Percentiles rank a stretch among this genome's conserved stretches.
phyloP scores from a whole-genome alignment of 345 rosid species.

The Zanthoxylum bungeanum region DNA sequence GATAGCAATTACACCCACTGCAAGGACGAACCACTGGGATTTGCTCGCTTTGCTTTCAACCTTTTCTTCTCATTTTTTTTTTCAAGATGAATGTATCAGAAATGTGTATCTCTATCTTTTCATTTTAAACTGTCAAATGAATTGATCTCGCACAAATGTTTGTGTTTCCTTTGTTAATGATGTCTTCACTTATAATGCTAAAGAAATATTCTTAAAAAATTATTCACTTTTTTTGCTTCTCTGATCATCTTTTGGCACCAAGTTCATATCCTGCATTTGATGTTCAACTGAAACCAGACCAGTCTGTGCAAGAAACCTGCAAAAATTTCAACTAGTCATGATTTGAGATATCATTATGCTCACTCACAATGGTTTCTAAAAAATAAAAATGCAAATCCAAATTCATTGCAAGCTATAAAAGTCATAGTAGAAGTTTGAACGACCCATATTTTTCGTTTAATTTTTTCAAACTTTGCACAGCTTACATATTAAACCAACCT shows the following conservation, averaged over 20 bases:
- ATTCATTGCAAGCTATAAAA: constrained; percentile 1
- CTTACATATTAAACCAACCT: neutral
- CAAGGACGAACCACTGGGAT: neutral
- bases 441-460: neutral
- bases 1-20: neutral
- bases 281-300: constrained; percentile 76
- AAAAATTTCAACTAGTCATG: constrained; percentile 10
- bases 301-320: constrained; percentile 86
- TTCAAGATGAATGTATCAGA: constrained; percentile 12
- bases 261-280: constrained; percentile 76
- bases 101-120: constrained; percentile 20
- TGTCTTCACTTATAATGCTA: constrained; percentile 10
- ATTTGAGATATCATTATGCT: constrained; percentile 1
- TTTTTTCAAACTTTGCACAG: neutral
- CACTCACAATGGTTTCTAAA: neutral
- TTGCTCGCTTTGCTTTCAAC: constrained; percentile 1
- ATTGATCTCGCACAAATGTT: neutral
- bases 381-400: neutral
- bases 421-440: neutral
- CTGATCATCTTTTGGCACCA: constrained; percentile 45
- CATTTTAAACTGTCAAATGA: constrained; percentile 13
- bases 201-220: constrained; percentile 3
- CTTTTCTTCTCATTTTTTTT: constrained; percentile 9
- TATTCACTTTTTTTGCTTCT: constrained; percentile 11
- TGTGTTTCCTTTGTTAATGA: constrained; percentile 11